Percentiles rank a stretch among this genome's conserved stretches.
Conservation (phyloP, 108 stramenopile genomes). For the Discostella stelligeroides region DNA sequence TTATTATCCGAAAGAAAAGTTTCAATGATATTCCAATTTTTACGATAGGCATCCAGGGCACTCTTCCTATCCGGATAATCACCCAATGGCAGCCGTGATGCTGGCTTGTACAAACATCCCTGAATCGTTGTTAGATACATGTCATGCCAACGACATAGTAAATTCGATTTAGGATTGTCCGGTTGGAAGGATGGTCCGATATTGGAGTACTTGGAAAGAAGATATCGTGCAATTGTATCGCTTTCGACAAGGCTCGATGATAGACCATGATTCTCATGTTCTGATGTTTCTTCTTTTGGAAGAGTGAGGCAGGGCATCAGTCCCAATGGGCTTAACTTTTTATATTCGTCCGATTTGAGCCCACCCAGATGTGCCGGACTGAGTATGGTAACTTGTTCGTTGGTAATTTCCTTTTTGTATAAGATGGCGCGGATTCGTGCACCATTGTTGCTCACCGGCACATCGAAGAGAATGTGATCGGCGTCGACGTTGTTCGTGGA, state of each 20-base stretch:
- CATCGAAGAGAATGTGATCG: conserved; percentile 78
- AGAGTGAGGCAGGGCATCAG: conserved; percentile 82
- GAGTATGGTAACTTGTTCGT: conserved; percentile 65
- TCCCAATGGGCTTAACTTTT: conserved; percentile 84
- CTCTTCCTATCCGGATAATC: conserved; percentile 76
- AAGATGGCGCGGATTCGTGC: conserved; percentile 86
- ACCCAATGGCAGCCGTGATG: conserved; percentile 78
- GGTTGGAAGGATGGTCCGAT: conserved; percentile 84
- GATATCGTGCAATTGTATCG: conserved; percentile 89
- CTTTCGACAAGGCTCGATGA: conserved; percentile 64
- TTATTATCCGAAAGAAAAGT: conserved; percentile 54
- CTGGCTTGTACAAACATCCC: conserved; percentile 87
- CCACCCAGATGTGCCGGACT: conserved; percentile 84
- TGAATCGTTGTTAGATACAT: conserved; percentile 92
- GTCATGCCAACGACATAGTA: conserved; percentile 91
- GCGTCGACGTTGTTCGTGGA: too few relatives aligned
- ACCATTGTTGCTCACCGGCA: conserved; percentile 95
- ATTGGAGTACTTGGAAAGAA: conserved; percentile 67
- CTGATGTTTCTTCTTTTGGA: conserved; percentile 18
- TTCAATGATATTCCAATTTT: conserved; percentile 78
- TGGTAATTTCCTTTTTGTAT: conserved; percentile 77
- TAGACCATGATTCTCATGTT: conserved; percentile 10
- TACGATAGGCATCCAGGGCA: conserved; percentile 74
- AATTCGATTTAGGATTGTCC: conserved; percentile 77
- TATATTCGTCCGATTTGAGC: conserved; percentile 80